Evolutionary conservation across 2,329 filamentous ascomycete genomes (phyloP), one percentile per base, ranked within the genome.

Genomic region (Raffaelea deltoideospora): DNA sequence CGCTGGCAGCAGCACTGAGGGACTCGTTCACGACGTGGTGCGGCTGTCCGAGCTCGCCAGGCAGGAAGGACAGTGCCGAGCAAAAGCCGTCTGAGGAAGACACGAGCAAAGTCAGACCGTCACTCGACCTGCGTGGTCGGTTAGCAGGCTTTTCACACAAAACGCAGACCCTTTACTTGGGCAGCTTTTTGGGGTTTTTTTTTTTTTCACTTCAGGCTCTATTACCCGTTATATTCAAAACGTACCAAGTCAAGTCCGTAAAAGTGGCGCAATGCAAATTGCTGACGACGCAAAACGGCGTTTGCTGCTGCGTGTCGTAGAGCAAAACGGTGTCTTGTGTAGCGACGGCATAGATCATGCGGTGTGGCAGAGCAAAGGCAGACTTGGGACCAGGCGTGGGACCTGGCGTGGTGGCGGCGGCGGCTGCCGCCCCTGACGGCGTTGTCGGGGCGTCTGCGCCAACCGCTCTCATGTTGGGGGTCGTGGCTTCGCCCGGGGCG

Each of bases 231-330:
- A 15, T 18, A 13, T 10, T 10, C 22, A 41, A 19, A 17, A 58
- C 77, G 57, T 72, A 94, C 90, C 90, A 98, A 24, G 85, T 80
- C 41, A 98, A 63, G 54, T 98, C 90, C 1, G 90, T 98, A 52
- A 98, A 98, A 0, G 90, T 96, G 5, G 90, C 87, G 55, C 88
- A 94, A 56, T 98, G 90, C 45, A 98, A 61, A 51, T 98, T 98
- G 69, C 86, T 96, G 34, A 98, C 88, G 28, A 96, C 71, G 53
- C 86, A 94, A 26, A 98, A 65, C 3, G 90, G 90, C 8, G 85
- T 92, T 50, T 87, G 81, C 53, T 98, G 90, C 52, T 98, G 90
- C 0, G 90, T 98, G 57, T 98, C 90, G 52, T 98, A 98, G 18
- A 98, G 69, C 31, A 95, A 65, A 4, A 98, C 83, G 0, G 90